Conservation (phyloP, 2,329 filamentous ascomycete species). For the Chaetomiaceae sp. region DNA sequence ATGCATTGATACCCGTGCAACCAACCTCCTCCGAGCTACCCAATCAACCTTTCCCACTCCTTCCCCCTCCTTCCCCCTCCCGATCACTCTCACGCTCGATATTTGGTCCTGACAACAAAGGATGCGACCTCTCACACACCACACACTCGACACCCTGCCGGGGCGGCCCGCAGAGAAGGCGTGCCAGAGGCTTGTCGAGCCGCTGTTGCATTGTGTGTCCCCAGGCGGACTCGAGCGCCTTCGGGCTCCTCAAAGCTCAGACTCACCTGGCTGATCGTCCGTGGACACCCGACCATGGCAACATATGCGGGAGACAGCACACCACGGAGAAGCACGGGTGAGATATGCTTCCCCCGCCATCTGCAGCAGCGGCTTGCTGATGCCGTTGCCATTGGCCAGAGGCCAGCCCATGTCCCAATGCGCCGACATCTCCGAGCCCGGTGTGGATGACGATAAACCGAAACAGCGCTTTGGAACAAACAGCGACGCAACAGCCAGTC, state of each 20-base stretch:
- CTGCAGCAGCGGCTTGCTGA: too few species aligned
- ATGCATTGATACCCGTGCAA: slow-evolving; percentile 29
- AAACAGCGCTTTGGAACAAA: too few species aligned
- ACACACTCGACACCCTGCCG: background rate
- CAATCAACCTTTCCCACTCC: slow-evolving; percentile 23
- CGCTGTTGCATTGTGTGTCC: slow-evolving; percentile 22
- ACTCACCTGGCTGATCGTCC: slow-evolving; percentile 13
- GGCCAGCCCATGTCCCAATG: too few species aligned
- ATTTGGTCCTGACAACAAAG: slow-evolving; percentile 11
- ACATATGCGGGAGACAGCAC: too few species aligned
- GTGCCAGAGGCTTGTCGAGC: slow-evolving; percentile 8
- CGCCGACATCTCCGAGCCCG: too few species aligned
- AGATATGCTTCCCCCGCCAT: too few species aligned
- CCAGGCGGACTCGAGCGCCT: slow-evolving; percentile 19
- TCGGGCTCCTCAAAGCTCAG: too few species aligned
- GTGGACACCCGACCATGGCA: slow-evolving; percentile 1
- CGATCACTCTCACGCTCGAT: slow-evolving; percentile 5
- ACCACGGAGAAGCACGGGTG: too few species aligned
- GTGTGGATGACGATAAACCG: too few species aligned
- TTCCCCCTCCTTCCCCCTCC: slow-evolving; percentile 14
- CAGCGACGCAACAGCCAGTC: too few species aligned
- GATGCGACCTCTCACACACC: background rate
- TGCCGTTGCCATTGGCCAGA: too few species aligned
- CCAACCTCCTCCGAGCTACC: slow-evolving; percentile 18
- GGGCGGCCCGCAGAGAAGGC: background rate